Base-by-base conservation (phyloP, 108 stramenopile species). In the Parietichytrium sp. region DNA sequence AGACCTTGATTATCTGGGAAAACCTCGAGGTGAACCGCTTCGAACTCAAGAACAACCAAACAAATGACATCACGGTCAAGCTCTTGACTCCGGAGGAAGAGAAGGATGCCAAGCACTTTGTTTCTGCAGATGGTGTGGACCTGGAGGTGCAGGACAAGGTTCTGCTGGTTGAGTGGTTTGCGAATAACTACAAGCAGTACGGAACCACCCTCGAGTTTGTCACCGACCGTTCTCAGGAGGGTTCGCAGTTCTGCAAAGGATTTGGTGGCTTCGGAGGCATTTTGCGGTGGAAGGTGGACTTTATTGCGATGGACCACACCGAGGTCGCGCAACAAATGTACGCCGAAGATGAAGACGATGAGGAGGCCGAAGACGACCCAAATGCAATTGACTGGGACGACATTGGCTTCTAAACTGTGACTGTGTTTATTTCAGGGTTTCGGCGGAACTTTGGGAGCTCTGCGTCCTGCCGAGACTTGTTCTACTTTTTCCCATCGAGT, bases 211-310 rank as follows among this genome's bases (percentile, higher is more conserved):
- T 99, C 81, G 97, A 99, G 91, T 99, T 97, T 88, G 93, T 99
- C 55, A 98, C 97, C 29, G 97, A 99, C 86, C 85, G 94, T 54
- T 92, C 91, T 51, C 93, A 96, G 47, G 97, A 99, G 84, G 98
- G 98, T 29, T 94, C 94, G 45, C 98, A 99, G 85, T 99, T 99
- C 72, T 95, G 95, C 78, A 94, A 95, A 83, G 98, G 98, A 31
- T 99, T 99, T 87, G 98, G 98, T 27, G 98, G 98, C 4, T 95
- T 99, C 79, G 98, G 98, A 23, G 98, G 97, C 4, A 94, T 96
- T 54, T 84, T 99, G 79, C 89, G 98, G 72, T 99, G 98, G 98
- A 95, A 94, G 87, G 97, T 96, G 4, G 94, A 96, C 87, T 96
- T 98, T 86, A 85, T 91, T 1, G 93, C 96, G 84, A 47, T 97